These are phyloP conservation scores for Oryza meyeriana DNA, from an alignment of 176 grass and related monocot genomes.

Conservation along the genomic window DNA sequence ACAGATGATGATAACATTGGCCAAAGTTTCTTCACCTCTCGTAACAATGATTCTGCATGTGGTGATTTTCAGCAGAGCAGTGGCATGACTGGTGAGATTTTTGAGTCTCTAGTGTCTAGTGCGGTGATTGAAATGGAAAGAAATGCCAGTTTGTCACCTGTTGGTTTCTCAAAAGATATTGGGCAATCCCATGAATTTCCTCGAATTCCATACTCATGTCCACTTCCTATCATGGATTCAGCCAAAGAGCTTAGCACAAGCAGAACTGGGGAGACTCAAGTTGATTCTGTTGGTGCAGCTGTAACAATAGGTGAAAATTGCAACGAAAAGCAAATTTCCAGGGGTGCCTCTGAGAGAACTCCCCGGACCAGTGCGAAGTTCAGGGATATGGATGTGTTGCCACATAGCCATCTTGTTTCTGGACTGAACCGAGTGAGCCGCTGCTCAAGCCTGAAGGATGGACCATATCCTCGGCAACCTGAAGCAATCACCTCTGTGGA, in stretches of 20 bases:
- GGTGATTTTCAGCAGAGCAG: constrained; percentile 31
- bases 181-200: constrained; percentile 27
- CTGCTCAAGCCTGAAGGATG: constrained; percentile 67
- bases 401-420: constrained; percentile 26
- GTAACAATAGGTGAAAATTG: constrained; percentile 13
- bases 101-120: constrained; percentile 17
- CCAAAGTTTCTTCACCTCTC: constrained; percentile 27
- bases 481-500: constrained; percentile 28
- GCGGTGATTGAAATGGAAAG: constrained; percentile 36
- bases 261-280: neutral
- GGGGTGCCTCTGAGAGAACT: constrained; percentile 7
- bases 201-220: constrained; percentile 67
- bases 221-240: constrained; percentile 50
- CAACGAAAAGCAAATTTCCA: constrained; percentile 17
- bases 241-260: constrained; percentile 23
- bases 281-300: constrained; percentile 26
- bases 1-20: constrained; percentile 33
- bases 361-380: constrained; percentile 33
- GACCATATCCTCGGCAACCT: constrained; percentile 23
- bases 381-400: constrained; percentile 32
- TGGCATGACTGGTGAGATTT: constrained; percentile 24
- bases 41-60: constrained; percentile 24
- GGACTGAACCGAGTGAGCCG: constrained; percentile 42
- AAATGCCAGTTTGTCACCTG: constrained; percentile 36
- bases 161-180: constrained; percentile 47